Percentiles rank a stretch among this genome's conserved stretches.
Conservation (phyloP, 2,329 filamentous ascomycete genomes). For the Fusarium avenaceum region DNA sequence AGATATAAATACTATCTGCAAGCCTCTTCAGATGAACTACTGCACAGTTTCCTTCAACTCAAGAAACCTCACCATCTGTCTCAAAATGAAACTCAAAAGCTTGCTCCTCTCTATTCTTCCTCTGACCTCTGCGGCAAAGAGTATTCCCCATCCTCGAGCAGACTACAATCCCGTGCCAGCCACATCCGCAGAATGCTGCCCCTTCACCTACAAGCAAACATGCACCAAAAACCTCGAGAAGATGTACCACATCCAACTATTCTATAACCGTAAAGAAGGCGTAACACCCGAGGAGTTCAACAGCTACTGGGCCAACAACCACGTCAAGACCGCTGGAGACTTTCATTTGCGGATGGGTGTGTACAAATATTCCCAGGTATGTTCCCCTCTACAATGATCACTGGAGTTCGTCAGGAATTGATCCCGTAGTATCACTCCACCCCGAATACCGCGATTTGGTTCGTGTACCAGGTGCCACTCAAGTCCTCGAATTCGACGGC, state of each 20-base stretch:
- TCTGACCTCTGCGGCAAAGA: not conserved
- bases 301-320: slow-evolving; percentile 20
- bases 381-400: fast-evolving
- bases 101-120: not conserved
- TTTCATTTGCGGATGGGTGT: slow-evolving; percentile 9
- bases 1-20: no score
- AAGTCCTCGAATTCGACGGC: slow-evolving; percentile 12
- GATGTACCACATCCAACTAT: slow-evolving; percentile 13
- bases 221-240: slow-evolving; percentile 19
- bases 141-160: not conserved
- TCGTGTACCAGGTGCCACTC: slow-evolving; percentile 2
- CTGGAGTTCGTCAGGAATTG: fast-evolving
- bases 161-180: not conserved
- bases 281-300: slow-evolving; percentile 7
- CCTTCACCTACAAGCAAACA: slow-evolving; percentile 13
- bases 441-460: not conserved
- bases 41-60: fast-evolving
- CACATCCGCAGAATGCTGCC: slow-evolving; percentile 5
- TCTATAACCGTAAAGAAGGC: slow-evolving; percentile 9
- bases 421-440: not conserved
- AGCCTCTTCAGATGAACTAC: no score
- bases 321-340: slow-evolving; percentile 16
- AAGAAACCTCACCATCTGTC: fast-evolving
- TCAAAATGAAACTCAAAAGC: not conserved
- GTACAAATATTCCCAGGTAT: slow-evolving; percentile 17